Evolutionary conservation across 1,139 yeast species (phyloP).

Genomic region (Blastobotrys aristatus): DNA sequence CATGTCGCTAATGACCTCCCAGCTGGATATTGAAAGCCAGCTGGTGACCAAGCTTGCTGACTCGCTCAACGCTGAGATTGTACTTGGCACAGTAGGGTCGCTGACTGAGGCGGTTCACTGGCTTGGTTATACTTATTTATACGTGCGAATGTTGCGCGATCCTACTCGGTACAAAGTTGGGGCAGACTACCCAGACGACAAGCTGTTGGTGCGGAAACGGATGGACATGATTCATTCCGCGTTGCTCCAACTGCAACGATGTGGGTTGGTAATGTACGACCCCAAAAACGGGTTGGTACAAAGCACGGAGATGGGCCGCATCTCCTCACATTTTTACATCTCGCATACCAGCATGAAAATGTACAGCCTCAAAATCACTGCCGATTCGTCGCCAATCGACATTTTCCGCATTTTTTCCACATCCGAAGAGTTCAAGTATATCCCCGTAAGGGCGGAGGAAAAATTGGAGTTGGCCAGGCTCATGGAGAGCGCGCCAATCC

Average conservation of each 20-base stretch:
- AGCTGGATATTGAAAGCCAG: conserved; percentile 89
- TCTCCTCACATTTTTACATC: conserved; percentile 86
- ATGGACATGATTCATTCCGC: conserved; percentile 76
- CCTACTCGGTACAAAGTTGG: conserved; percentile 78
- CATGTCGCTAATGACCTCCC: conserved; percentile 82
- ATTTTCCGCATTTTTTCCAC: conserved; percentile 68
- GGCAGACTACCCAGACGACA: conserved; percentile 54
- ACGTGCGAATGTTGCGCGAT: conserved; percentile 69
- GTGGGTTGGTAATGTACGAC: conserved; percentile 59
- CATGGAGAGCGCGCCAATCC: conserved; percentile 75
- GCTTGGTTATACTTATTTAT: conserved; percentile 76
- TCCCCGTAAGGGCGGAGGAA: conserved; percentile 87
- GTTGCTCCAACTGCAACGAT: conserved; percentile 48
- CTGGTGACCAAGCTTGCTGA: conserved; percentile 67
- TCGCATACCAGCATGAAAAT: conserved; percentile 60
- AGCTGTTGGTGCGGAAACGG: conserved; percentile 47
- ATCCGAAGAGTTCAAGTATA: conserved; percentile 79
- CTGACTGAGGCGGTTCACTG: conserved; percentile 69
- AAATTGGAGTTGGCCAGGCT: conserved; percentile 67
- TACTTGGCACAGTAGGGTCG: conserved; percentile 57
- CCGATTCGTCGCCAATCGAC: conserved; percentile 70
- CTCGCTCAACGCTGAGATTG: conserved; percentile 81
- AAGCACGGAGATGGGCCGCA: conserved; percentile 75
- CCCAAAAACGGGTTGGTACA: conserved; percentile 42
- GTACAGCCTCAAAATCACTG: conserved; percentile 57